Base-by-base conservation (phyloP, 768 basidiomycete genomes). In the Tricholoma bakamatsutake region DNA sequence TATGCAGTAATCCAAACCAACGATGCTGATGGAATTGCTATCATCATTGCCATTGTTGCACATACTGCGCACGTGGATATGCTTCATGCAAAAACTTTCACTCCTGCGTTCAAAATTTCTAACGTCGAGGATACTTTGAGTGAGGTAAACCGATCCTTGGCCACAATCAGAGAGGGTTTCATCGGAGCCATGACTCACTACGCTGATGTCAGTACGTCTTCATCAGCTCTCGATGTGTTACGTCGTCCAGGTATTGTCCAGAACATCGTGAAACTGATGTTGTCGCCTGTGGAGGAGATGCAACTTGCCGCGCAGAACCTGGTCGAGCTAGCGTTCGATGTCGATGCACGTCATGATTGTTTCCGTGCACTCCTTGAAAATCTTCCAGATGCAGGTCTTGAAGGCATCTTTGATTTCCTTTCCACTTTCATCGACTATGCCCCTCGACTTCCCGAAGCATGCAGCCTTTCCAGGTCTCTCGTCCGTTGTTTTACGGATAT, bases 401-500 rank as follows among this genome's bases (percentile, higher is more conserved):
- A 83, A 13, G 94, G 90, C 6, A 74, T 97, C 28, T 76, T 80
- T 50, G 72, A 74, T n/a, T 87, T 85, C 63, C 77, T 98, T 9
- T 69, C 73, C 24, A 79, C 71, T 1, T 98, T 93, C 71, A 76
- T 76, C 50, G 70, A 73, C 13, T 81, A 84, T 59, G 88, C 90
- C 0, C 68, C 74, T 10, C 61, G 65, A 11, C 79, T 91, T 4
- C 87, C 90, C 0, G 97, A 98, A 66, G 95, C 94, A 0, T 93
- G 91, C 66, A 85, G 80, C 49, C 66, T 93, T n/a, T 91, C 97
- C 4, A 90, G 90, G 62, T 86, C 90, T 17, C 81, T 98, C 21
- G 97, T 97, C 15, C 85, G 88, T 3, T 96, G 94, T 69, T 80
- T 98, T 62, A 91, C 92, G 11, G 97, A 99, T 64, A 81, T 97